Percentiles rank a stretch among this genome's conserved stretches.
These are phyloP conservation scores for Solidago caesia DNA, from an alignment of 129 eudicot genomes.

Conservation along the genomic window DNA sequence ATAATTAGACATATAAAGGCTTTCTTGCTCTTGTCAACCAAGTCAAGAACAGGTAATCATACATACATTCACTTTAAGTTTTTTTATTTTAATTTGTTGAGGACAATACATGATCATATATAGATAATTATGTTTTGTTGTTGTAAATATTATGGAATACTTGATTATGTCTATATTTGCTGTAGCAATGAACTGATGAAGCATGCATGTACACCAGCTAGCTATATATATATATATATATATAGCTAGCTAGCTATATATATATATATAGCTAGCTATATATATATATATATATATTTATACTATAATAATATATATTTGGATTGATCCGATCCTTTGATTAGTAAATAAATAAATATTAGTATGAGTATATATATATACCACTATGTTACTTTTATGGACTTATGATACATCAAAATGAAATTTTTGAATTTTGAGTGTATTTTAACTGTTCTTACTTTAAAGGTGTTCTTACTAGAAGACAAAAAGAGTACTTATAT, in stretches of 20 bases:
- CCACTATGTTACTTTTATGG: too few relatives aligned
- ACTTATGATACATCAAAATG: too few relatives aligned
- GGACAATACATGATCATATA: conserved; percentile 64
- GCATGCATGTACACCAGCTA: conserved; percentile 33
- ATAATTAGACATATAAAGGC: conserved; percentile 12
- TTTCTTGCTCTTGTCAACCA: conserved; percentile 31
- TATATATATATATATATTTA: background rate
- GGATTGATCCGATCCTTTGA: too few relatives aligned
- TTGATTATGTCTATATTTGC: conserved; percentile 18
- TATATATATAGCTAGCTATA: conserved; percentile 28
- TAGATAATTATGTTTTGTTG: conserved; percentile 59
- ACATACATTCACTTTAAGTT: conserved; percentile 23
- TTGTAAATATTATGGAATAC: conserved; percentile 20
- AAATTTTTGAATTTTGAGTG: too few relatives aligned
- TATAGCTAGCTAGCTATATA: conserved; percentile 14
- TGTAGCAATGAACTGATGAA: conserved; percentile 16
- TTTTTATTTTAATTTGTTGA: conserved; percentile 13
- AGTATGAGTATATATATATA: background rate
- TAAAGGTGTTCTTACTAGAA: too few relatives aligned
- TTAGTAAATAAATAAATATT: background rate
- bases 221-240: background rate
- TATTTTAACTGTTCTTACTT: too few relatives aligned
- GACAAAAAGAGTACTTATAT: background rate
- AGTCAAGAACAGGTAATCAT: conserved; percentile 38
- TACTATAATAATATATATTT: too few relatives aligned